These are phyloP conservation scores for Microcyclosporella mali DNA, from an alignment of 2,329 filamentous ascomycete species.

Conservation along the genomic window DNA sequence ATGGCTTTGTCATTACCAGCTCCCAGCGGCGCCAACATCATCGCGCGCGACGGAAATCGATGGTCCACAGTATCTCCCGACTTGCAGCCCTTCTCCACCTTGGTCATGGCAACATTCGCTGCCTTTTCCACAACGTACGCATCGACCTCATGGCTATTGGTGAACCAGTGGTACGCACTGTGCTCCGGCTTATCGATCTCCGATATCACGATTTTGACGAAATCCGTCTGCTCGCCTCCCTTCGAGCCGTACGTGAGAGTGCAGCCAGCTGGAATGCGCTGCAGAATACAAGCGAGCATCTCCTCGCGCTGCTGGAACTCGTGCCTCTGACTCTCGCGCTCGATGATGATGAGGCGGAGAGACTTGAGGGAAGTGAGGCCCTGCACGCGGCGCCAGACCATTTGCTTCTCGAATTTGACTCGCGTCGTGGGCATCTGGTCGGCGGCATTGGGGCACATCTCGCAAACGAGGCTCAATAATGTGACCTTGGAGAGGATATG, in stretches of 20 bases:
- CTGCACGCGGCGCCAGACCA: slow-evolving; percentile 11
- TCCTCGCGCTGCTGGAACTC: neutral
- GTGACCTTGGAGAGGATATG: slow-evolving; percentile 6
- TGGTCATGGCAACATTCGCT: neutral
- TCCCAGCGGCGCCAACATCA: slow-evolving; percentile 8
- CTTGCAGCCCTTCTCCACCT: slow-evolving; percentile 10
- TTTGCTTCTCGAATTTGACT: neutral
- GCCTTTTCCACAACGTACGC: slow-evolving; percentile 3
- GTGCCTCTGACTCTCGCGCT: slow-evolving; percentile 4
- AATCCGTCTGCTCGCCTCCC: slow-evolving; percentile 7
- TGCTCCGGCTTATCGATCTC: slow-evolving; percentile 4
- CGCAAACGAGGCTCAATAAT: slow-evolving; percentile 10
- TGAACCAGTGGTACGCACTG: too few species aligned
- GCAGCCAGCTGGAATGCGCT: slow-evolving; percentile 14
- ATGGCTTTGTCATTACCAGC: slow-evolving; percentile 2
- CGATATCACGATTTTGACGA: slow-evolving; percentile 6
- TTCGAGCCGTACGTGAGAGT: slow-evolving; percentile 8
- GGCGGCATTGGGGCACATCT: neutral
- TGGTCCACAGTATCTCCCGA: slow-evolving; percentile 10
- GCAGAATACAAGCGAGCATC: slow-evolving; percentile 18
- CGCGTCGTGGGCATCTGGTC: neutral
- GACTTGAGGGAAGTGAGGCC: slow-evolving; percentile 12
- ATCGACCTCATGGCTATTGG: slow-evolving; percentile 6
- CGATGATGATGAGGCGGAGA: slow-evolving; percentile 11
- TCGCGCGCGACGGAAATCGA: slow-evolving; percentile 11